A percentile compares a stretch with the other conserved stretches of the same genome.
These are phyloP conservation scores for Deinandra increscens DNA, from an alignment of 129 eudicot genomes.

Conservation along the genomic window DNA sequence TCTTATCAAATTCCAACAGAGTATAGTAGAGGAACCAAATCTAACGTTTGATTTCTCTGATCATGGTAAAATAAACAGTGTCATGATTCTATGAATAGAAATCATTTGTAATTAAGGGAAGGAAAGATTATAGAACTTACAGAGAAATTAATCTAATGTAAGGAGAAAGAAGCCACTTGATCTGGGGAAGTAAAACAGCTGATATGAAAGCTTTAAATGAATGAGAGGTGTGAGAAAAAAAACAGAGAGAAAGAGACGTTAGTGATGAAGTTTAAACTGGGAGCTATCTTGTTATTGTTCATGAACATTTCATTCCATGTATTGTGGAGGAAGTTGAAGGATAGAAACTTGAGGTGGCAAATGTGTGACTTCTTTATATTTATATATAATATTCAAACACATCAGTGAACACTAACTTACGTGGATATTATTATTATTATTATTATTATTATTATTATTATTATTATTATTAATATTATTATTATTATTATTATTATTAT, in stretches of 20 bases:
- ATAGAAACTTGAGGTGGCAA: neutral
- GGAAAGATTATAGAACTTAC: neutral
- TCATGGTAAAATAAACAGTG: neutral
- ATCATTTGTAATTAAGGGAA: neutral
- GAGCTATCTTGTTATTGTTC: neutral
- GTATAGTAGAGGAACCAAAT: too few relatives aligned
- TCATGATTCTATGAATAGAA: too few relatives aligned
- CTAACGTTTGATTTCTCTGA: neutral
- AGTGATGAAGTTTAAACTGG: neutral
- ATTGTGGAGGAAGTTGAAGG: neutral
- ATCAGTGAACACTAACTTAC: too few relatives aligned
- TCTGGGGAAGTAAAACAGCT: neutral
- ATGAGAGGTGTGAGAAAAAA: neutral
- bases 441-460: too few relatives aligned
- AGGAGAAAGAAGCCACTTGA: neutral
- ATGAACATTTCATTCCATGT: neutral
- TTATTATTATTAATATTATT: too few relatives aligned
- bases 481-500: too few relatives aligned
- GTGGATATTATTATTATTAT: too few relatives aligned
- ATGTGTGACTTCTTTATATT: too few relatives aligned
- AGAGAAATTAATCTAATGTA: neutral
- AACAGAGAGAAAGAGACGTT: conserved; percentile 11
- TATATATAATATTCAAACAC: too few relatives aligned
- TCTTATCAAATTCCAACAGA: too few relatives aligned
- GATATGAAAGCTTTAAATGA: neutral